Base-by-base conservation (phyloP, 75 land plant genomes). In the Picea glauca region DNA sequence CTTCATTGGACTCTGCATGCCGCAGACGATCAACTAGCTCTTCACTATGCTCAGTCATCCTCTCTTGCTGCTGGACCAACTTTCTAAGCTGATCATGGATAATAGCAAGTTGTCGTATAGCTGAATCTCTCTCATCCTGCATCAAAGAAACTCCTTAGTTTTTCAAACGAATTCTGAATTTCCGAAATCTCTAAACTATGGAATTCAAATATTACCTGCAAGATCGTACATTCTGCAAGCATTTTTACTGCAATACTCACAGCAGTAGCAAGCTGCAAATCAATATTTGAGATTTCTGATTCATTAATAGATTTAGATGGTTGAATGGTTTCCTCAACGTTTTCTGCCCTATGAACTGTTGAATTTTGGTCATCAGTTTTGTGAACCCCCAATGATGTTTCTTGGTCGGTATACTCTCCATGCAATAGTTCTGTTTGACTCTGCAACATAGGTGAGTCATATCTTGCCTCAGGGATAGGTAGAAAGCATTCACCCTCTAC, bases 171-270 rank as follows among this genome's bases (percentile, higher is more conserved):
- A 26, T 13, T 30, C 32, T 26, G 56, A 1, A 78, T 12, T 58
- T 31, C 58, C 33, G 76, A 68, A 58, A 61, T 63, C 1, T 77
- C 84, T 50, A 58, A 13, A 35, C 30, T n/a, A 72, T 81, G 33
- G 60, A 82, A 70, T 77, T 84, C 82, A 72, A 85, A 72, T 77
- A 75, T 80, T 26, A 43, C 77, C 30, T 78, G 81, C 62, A 90
- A 77, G 61, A 23, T 63, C 30, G 13, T 63, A 63, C 9, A 63
- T 63, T 32, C 83, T 54, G 82, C 76, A 80, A 90, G 82, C 60
- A 75, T 40, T 26, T 84, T 64, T 38, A 46, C 35, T 26, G 88
- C 84, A 76, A 80, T 74, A 86, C 74, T 64, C 23, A 87, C 82
- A 74, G 85, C 84, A 75, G 76, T 21, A 61, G 68, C 58, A 46